phyloP scores from a whole-genome alignment of 192 early-diverging fungal species.

The Kickxella alabastrina region DNA sequence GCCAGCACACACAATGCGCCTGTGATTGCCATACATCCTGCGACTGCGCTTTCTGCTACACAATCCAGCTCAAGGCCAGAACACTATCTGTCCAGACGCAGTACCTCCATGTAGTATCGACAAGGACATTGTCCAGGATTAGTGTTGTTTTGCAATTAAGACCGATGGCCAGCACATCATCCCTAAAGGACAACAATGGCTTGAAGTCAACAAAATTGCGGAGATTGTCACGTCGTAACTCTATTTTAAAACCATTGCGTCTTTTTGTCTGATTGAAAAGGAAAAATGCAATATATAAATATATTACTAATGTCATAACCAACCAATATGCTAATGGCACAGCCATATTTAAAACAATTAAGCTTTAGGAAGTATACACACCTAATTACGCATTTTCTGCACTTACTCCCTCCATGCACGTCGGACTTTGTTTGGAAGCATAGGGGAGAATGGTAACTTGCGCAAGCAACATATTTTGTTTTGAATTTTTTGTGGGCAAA shows the following conservation, averaged over 20 bases:
- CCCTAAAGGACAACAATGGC: background rate
- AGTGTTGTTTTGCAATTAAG: slow-evolving; percentile 7
- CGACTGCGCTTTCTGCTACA: slow-evolving; percentile 25
- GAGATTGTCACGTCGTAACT: slow-evolving; percentile 12
- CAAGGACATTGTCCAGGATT: slow-evolving; percentile 1
- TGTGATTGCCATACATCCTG: slow-evolving; percentile 33
- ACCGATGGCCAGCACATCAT: background rate
- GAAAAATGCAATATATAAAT: no score
- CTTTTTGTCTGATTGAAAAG: slow-evolving; percentile 11
- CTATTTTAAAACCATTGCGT: slow-evolving; percentile 7
- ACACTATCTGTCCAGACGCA: background rate
- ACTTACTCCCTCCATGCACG: no score
- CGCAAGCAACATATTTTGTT: no score
- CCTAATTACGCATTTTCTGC: no score
- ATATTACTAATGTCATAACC: no score
- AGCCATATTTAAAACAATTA: no score
- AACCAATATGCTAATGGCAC: no score
- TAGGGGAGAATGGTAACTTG: no score
- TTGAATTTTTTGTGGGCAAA: no score
- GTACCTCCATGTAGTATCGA: background rate
- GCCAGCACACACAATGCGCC: slow-evolving; percentile 14
- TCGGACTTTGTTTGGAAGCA: no score
- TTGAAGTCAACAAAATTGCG: background rate
- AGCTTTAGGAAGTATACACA: no score
- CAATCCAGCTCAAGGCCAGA: slow-evolving; percentile 10